Evolutionary conservation across 768 basidiomycete species (phyloP).

Genomic region (Auricularia auricula-judae): DNA sequence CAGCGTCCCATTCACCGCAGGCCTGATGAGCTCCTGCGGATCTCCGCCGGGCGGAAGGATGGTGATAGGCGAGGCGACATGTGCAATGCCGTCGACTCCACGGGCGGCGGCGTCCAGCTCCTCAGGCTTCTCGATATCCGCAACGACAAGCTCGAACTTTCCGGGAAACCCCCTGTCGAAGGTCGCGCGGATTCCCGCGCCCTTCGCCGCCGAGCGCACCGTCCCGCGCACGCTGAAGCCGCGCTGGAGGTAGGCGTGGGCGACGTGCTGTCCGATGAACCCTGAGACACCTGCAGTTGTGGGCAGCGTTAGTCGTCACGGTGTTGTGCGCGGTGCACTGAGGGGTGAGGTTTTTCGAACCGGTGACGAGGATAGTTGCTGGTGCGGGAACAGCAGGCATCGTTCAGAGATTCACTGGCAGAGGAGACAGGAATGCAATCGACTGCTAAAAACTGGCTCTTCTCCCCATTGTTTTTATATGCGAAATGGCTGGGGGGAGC

Average conservation of each 20-base stretch:
- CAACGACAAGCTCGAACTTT: constrained; percentile 22
- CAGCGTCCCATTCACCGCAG: constrained; percentile 25
- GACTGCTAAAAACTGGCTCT: no score
- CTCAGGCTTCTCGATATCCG: constrained; percentile 20
- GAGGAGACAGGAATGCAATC: no score
- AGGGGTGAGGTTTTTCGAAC: no score
- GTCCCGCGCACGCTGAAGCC: constrained; percentile 27
- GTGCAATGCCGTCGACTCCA: neutral
- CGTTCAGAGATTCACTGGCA: no score
- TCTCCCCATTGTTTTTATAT: no score
- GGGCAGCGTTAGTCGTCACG: no score
- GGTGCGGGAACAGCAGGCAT: no score
- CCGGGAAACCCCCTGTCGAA: constrained; percentile 8
- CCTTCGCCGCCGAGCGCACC: constrained; percentile 22
- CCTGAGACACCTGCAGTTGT: no score
- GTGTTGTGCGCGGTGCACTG: no score
- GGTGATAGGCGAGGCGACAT: neutral
- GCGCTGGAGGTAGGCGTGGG: constrained; percentile 10
- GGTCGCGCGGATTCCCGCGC: constrained; percentile 17
- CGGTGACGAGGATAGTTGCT: no score
- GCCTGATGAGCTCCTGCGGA: constrained; percentile 18
- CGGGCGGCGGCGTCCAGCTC: constrained; percentile 8
- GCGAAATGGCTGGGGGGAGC: no score
- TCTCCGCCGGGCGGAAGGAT: neutral
- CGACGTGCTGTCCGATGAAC: no score